Percentiles rank a stretch among this genome's conserved stretches.
Evolutionary conservation across 352 stramenopile genomes (phyloP).

Genomic region (Phytophthora quininea): DNA sequence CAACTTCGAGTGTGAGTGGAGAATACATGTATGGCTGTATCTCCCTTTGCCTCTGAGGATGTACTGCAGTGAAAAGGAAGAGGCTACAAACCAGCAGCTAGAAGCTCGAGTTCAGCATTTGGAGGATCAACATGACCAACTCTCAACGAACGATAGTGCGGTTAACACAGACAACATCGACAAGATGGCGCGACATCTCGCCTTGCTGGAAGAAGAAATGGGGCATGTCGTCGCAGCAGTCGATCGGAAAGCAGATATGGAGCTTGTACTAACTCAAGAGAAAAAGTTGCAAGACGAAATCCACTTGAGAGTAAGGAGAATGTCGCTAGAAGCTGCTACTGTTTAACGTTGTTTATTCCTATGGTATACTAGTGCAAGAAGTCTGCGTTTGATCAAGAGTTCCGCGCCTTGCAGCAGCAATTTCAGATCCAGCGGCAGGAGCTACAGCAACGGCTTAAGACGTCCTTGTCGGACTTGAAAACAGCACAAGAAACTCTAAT

Average conservation of each 20-base stretch:
- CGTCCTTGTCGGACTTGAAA: conserved; percentile 17
- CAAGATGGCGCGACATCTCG: conserved; percentile 43
- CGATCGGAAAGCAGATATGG: conserved; percentile 55
- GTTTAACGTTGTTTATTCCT: background rate
- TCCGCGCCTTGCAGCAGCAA: conserved; percentile 38
- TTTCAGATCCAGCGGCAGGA: conserved; percentile 39
- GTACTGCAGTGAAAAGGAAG: conserved; percentile 27
- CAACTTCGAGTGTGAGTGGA: conserved; percentile 44
- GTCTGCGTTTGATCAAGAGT: conserved; percentile 50
- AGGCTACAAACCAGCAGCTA: conserved; percentile 11
- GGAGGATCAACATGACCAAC: conserved; percentile 7
- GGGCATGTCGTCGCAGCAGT: conserved; percentile 47
- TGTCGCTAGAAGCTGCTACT: background rate
- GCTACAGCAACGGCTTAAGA: conserved; percentile 12
- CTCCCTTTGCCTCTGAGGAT: background rate
- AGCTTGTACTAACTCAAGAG: conserved; percentile 34
- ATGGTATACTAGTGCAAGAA: conserved; percentile 53
- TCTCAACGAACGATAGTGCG: conserved; percentile 14
- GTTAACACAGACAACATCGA: conserved; percentile 9
- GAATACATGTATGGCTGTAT: background rate
- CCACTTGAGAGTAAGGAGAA: conserved; percentile 42
- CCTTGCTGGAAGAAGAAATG: conserved; percentile 66
- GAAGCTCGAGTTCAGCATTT: conserved; percentile 19
- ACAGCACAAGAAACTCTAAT: conserved; percentile 20
- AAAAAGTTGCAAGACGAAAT: conserved; percentile 47